phyloP scores from a whole-genome alignment of 805 yeast species.

The Lipomyces yamadae region DNA sequence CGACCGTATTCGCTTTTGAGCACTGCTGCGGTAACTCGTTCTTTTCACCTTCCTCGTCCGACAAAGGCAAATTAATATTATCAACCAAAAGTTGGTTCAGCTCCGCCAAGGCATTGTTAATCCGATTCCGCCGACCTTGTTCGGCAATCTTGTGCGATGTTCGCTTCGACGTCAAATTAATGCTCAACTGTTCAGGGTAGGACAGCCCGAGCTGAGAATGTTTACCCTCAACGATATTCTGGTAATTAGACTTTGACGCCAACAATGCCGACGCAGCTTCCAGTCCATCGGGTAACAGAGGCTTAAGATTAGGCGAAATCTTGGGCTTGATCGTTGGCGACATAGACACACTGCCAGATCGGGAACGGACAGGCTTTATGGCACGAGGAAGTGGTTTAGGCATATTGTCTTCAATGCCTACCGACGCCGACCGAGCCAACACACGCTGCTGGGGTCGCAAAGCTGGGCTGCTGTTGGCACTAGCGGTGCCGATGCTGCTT shows the following conservation, averaged over 20 bases:
- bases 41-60: slow-evolving; percentile 54
- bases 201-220: slow-evolving; percentile 50
- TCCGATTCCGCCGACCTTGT: slow-evolving; percentile 91
- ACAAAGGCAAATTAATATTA: slow-evolving; percentile 26
- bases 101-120: slow-evolving; percentile 84
- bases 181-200: slow-evolving; percentile 50
- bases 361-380: slow-evolving; percentile 41
- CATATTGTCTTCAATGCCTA: slow-evolving; percentile 14
- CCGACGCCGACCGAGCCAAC: slow-evolving; percentile 24
- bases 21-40: slow-evolving; percentile 29
- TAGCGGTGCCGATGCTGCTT: slow-evolving; percentile 16
- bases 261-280: slow-evolving; percentile 40
- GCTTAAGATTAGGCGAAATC: slow-evolving; percentile 34
- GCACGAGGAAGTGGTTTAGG: slow-evolving; percentile 17
- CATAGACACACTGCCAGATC: slow-evolving; percentile 35
- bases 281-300: slow-evolving; percentile 33
- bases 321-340: slow-evolving; percentile 36
- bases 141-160: slow-evolving; percentile 90
- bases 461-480: slow-evolving; percentile 26
- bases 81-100: slow-evolving; percentile 68
- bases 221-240: slow-evolving; percentile 51
- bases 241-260: slow-evolving; percentile 51
- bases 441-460: slow-evolving; percentile 20
- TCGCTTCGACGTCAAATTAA: slow-evolving; percentile 56
- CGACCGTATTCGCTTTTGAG: slow-evolving; percentile 94